A percentile compares a stretch with the other conserved stretches of the same genome.
phyloP scores from a whole-genome alignment of 2,329 filamentous ascomycete genomes.

The Verticillium isaacii region DNA sequence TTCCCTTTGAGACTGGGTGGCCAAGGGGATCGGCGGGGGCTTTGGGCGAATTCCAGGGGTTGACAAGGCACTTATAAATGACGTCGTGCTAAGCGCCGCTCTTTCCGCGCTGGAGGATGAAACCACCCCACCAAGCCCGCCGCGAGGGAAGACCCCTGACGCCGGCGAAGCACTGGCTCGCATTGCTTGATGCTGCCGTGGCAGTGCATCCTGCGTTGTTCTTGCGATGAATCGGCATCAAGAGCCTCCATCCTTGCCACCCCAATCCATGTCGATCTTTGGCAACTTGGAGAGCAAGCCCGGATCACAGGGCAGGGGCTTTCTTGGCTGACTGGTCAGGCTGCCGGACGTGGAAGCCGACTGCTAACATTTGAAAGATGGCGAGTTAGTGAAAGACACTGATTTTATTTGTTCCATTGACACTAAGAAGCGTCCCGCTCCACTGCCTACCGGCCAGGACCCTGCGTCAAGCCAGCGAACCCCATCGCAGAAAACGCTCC shows the following conservation, averaged over 20 bases:
- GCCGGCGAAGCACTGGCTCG: constrained; percentile 1
- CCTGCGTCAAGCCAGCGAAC: constrained; percentile 5
- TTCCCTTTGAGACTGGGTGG: neutral
- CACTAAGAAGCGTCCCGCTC: neutral
- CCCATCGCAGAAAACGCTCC: constrained; percentile 12
- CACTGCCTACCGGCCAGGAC: neutral
- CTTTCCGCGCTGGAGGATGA: neutral
- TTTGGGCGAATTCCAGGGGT: neutral
- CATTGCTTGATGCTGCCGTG: neutral
- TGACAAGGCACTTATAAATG: neutral
- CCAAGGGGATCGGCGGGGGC: neutral
- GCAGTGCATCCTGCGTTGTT: neutral
- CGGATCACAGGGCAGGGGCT: neutral
- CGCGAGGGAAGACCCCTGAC: constrained; percentile 1
- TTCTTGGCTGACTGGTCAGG: neutral
- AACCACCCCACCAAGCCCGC: neutral
- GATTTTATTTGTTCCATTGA: neutral
- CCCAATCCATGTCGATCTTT: neutral
- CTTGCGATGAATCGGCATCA: neutral
- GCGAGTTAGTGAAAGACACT: no score
- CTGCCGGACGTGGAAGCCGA: neutral
- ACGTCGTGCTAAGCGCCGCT: constrained; percentile 1
- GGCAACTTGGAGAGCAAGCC: neutral
- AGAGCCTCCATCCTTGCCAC: neutral
- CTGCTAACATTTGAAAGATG: no score